phyloP scores from a whole-genome alignment of 139 green algal genomes.

The Penium margaritaceum region DNA sequence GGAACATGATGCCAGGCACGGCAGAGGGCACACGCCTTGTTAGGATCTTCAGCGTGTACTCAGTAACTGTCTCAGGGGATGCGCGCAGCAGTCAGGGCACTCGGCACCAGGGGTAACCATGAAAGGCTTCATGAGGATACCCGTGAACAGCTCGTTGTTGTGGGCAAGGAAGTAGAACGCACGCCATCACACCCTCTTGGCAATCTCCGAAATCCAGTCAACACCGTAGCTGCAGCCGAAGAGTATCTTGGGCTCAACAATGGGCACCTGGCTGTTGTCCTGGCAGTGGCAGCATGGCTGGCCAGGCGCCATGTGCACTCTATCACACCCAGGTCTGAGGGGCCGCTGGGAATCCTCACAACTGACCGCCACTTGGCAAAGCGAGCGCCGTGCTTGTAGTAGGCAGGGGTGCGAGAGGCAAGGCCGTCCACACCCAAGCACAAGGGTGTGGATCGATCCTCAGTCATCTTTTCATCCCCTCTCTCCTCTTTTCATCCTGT shows the following conservation, averaged over 20 bases:
- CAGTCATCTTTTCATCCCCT: too few relatives aligned
- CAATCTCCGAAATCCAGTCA: conserved; percentile 63
- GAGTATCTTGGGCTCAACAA: conserved; percentile 97
- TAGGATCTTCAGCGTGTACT: conserved; percentile 91
- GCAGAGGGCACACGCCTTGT: conserved; percentile 88
- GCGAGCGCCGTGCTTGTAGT: conserved; percentile 96
- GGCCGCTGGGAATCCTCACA: conserved; percentile 78
- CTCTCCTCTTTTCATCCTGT: too few relatives aligned
- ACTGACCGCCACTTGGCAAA: conserved; percentile 94
- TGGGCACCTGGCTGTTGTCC: conserved; percentile 83
- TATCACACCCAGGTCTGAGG: conserved; percentile 67
- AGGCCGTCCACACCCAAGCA: conserved; percentile 94
- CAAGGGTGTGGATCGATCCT: too few relatives aligned
- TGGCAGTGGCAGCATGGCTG: conserved; percentile 90
- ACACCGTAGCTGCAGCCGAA: conserved; percentile 87
- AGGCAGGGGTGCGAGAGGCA: conserved; percentile 77
- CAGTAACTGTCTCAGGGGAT: conserved; percentile 75
- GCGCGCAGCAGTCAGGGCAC: conserved; percentile 59
- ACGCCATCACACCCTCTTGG: conserved; percentile 86
- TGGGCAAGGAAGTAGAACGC: conserved; percentile 98
- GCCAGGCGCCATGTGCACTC: conserved; percentile 94
- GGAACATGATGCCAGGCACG: conserved; percentile 95
- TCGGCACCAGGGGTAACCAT: conserved; percentile 98
- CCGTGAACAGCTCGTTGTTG: conserved; percentile 95
- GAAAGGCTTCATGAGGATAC: conserved; percentile 97